Percentiles rank a stretch among this genome's conserved stretches.
These are phyloP conservation scores for Alnus glutinosa DNA, from an alignment of 306 rosid genomes.

Conservation along the genomic window DNA sequence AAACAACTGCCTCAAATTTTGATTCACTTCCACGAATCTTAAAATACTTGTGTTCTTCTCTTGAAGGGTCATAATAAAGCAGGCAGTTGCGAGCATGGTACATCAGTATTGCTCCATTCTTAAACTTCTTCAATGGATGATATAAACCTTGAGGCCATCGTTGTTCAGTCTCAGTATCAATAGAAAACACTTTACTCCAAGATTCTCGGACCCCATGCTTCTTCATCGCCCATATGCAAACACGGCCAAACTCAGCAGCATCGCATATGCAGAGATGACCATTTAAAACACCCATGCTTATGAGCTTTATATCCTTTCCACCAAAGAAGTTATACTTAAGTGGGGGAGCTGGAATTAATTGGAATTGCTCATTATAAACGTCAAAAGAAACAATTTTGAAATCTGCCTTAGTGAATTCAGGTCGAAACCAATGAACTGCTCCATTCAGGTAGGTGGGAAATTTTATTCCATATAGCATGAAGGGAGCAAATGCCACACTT, in stretches of 20 bases:
- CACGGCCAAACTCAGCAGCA: background rate
- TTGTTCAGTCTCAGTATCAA: too few species aligned
- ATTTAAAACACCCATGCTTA: conserved; percentile 9
- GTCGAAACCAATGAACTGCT: conserved; percentile 19
- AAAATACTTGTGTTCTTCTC: background rate
- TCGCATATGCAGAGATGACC: background rate
- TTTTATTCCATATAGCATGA: background rate
- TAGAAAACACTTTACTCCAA: too few species aligned
- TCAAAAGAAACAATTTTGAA: too few species aligned
- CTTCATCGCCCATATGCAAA: background rate
- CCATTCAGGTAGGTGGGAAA: conserved; percentile 22
- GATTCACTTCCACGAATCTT: background rate
- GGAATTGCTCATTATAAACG: conserved; percentile 17
- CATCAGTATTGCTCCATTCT: too few species aligned
- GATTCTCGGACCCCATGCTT: too few species aligned
- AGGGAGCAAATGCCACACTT: background rate
- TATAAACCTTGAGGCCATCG: too few species aligned
- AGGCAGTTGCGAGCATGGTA: conserved; percentile 5
- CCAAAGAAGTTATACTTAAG: background rate
- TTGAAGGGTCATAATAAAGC: background rate
- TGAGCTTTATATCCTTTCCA: background rate
- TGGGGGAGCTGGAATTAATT: conserved; percentile 11
- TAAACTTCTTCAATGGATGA: too few species aligned
- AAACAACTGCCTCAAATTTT: background rate
- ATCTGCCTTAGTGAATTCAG: too few species aligned